Evolutionary conservation across 2,329 filamentous ascomycete species (phyloP).

Genomic region (Neonectria punicea): DNA sequence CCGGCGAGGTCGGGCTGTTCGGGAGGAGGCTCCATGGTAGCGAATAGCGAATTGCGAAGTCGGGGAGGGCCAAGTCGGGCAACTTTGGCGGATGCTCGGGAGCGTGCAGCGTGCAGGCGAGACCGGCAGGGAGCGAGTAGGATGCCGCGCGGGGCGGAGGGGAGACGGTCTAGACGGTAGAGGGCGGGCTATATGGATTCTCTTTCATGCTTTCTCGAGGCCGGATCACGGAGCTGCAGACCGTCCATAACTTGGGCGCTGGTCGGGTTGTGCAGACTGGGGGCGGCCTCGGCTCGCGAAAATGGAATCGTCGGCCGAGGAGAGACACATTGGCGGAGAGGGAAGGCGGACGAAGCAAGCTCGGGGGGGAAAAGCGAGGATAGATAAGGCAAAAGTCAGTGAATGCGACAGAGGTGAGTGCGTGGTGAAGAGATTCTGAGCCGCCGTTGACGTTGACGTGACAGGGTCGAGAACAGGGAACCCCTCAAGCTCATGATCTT

Average conservation of each 20-base stretch:
- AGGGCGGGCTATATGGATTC: slow-evolving; percentile 41
- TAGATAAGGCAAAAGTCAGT: slow-evolving; percentile 1
- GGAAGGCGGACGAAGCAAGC: slow-evolving; percentile 17
- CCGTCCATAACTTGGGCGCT: slow-evolving; percentile 49
- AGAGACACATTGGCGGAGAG: slow-evolving; percentile 51
- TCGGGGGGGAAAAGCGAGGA: neutral
- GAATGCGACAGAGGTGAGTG: slow-evolving; percentile 22
- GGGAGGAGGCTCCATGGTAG: slow-evolving; percentile 37
- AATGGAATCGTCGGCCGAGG: slow-evolving; percentile 48
- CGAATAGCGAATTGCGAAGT: slow-evolving; percentile 29
- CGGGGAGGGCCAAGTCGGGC: slow-evolving; percentile 8
- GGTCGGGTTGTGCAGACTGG: slow-evolving; percentile 39
- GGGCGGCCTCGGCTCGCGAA: slow-evolving; percentile 50
- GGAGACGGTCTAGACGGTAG: slow-evolving; percentile 27
- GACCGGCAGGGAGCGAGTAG: slow-evolving; percentile 15
- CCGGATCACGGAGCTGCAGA: slow-evolving; percentile 44
- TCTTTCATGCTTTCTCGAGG: slow-evolving; percentile 50
- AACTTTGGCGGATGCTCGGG: slow-evolving; percentile 22
- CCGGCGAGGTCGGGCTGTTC: slow-evolving; percentile 37
- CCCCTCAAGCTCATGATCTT: slow-evolving; percentile 32
- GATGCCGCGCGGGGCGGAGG: slow-evolving; percentile 18
- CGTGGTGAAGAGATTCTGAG: slow-evolving; percentile 20
- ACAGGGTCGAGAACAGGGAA: slow-evolving; percentile 19
- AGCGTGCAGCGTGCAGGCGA: slow-evolving; percentile 20
- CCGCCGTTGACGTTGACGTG: slow-evolving; percentile 21